A percentile compares a stretch with the other conserved stretches of the same genome.
These are phyloP conservation scores for Stenogyne calaminthoides DNA, from an alignment of 305 asterid genomes.

Conservation along the genomic window DNA sequence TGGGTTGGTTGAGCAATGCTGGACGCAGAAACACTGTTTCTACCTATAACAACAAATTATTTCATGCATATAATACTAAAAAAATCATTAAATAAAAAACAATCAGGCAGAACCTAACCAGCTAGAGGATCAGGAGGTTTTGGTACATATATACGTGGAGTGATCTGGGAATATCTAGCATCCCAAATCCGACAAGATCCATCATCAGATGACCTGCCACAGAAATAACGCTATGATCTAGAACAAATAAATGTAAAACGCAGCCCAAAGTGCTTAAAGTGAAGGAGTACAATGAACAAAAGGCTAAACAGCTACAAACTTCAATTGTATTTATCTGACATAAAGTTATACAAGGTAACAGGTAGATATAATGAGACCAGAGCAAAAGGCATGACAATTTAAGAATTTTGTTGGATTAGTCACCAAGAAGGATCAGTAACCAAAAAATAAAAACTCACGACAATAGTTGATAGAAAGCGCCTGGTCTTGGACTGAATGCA, in stretches of 20 bases:
- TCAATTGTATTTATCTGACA: conserved; percentile 1
- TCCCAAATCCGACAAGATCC: conserved; percentile 99
- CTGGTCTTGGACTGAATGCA: conserved; percentile 91
- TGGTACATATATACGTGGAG: conserved; percentile 79
- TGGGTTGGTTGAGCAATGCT: conserved; percentile 63
- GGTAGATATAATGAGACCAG: background rate
- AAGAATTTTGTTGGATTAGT: no score
- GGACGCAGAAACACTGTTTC: conserved; percentile 63
- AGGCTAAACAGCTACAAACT: conserved; percentile 21
- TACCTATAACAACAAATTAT: conserved; percentile 55
- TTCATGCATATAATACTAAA: conserved; percentile 30
- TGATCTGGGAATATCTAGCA: conserved; percentile 79
- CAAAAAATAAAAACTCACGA: conserved; percentile 61
- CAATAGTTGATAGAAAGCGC: conserved; percentile 83
- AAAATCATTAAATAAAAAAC: conserved; percentile 11
- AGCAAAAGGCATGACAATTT: conserved; percentile 20
- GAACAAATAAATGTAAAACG: conserved; percentile 1
- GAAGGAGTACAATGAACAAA: background rate
- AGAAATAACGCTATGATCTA: conserved; percentile 26
- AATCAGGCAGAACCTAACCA: conserved; percentile 52
- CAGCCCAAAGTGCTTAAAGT: background rate
- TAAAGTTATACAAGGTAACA: background rate
- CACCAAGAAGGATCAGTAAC: conserved; percentile 26
- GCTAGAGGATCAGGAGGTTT: conserved; percentile 63
- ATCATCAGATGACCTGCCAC: conserved; percentile 89